A percentile compares a stretch with the other conserved stretches of the same genome.
Evolutionary conservation across 306 rosid genomes (phyloP).

Genomic region (Nissolia schottii): DNA sequence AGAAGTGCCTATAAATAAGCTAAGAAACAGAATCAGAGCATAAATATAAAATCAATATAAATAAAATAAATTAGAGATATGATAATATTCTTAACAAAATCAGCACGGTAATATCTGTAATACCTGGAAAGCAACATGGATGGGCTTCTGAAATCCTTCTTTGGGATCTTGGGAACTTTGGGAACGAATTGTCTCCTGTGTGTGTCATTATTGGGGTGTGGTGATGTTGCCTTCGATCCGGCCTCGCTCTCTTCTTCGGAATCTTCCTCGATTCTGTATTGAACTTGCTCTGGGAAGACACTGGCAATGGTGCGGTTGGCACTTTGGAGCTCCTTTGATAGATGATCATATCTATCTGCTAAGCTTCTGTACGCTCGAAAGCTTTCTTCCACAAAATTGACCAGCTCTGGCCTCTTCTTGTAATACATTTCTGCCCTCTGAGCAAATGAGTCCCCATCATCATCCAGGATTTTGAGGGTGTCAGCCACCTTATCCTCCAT

Average conservation of each 20-base stretch:
- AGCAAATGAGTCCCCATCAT: conserved; percentile 89
- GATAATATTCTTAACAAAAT: no score
- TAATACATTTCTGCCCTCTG: conserved; percentile 94
- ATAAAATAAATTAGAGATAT: no score
- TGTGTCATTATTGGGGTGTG: conserved; percentile 2
- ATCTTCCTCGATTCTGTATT: conserved; percentile 51
- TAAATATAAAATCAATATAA: no score
- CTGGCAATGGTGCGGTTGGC: conserved; percentile 93
- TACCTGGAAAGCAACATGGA: conserved; percentile 50
- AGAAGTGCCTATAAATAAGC: no score
- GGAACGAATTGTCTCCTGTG: conserved; percentile 38
- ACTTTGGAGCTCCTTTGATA: conserved; percentile 79
- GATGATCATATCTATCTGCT: conserved; percentile 75
- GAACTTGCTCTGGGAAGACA: conserved; percentile 75
- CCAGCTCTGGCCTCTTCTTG: conserved; percentile 78
- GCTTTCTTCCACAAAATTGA: conserved; percentile 60
- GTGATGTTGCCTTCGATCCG: conserved; percentile 28
- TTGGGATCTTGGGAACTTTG: conserved; percentile 52
- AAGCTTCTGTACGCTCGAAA: conserved; percentile 75
- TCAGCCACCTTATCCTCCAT: conserved; percentile 79
- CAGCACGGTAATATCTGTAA: no score
- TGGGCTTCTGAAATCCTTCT: conserved; percentile 48
- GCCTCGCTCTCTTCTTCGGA: conserved; percentile 39
- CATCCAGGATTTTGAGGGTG: conserved; percentile 60
- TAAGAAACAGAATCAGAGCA: no score